Evolutionary conservation across 192 early-diverging fungal species (phyloP), one percentile per base, ranked within the genome.

Genomic region (Coemansia sp.): DNA sequence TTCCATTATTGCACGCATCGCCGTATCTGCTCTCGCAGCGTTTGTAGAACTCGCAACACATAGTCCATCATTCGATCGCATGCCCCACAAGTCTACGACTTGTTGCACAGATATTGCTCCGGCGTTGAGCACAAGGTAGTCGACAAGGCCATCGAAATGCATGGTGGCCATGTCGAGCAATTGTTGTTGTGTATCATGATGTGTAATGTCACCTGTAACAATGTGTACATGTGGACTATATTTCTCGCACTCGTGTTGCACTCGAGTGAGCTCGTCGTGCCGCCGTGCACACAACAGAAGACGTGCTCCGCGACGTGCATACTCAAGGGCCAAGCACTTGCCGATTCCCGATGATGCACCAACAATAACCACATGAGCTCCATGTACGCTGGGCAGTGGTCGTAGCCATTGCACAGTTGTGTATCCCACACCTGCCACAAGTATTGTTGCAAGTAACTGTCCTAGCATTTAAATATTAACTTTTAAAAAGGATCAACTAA

Each of bases 291-390:
- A 84, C 5, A 93, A 61, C 3, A 94, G 62, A 4, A 91, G 62
- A 14, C 84, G 58, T 17, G 87, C 86, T 0, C 88, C 86, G 9
- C 85, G 81, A 17, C 54, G 53, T 1, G 92, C 89, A 63, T 91
- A 92, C 27, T 84, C 75, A 2, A 87, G 75, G 5, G 93, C 91
- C 21, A 88, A 58, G 22, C 84, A 73, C 3, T 74, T 70, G 1
- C 93, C 93, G 35, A 94, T 93, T 2, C 93, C 93, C 41, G 86
- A 87, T 14, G 88, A 90, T 19, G 88, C 89, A 0, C 93, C 93
- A 21, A 94, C 81, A 55, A 92, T 86, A 2, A 91, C 85, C 3
- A 91, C 90, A 38, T 69, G 58, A 55, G 84, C 77, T 0, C 68
- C 65, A 9, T 24, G 21, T 2, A 73, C 54, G 14, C 61, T 64